Evolutionary conservation across 2,329 filamentous ascomycete species (phyloP).

Genomic region (Emmonsiellopsis sp.): DNA sequence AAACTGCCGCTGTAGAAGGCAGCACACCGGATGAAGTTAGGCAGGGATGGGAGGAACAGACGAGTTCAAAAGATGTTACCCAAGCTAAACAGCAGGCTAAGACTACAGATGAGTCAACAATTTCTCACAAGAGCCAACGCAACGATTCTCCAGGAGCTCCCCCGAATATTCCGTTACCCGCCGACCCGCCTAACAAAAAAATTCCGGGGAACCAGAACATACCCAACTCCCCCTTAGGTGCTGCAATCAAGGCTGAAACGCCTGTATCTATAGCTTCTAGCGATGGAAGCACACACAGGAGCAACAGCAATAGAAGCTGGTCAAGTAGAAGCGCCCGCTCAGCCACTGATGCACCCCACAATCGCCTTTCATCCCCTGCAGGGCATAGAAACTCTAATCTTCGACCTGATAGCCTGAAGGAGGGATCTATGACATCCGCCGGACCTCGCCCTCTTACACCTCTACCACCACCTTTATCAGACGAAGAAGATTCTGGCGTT

Average conservation of each 20-base stretch:
- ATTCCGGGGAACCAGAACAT: neutral
- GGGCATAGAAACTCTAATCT: neutral
- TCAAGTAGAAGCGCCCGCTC: slow-evolving; percentile 1
- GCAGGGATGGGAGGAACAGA: neutral
- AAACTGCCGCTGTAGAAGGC: neutral
- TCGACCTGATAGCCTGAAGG: neutral
- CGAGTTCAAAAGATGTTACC: neutral
- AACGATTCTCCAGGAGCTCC: slow-evolving; percentile 9
- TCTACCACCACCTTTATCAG: neutral
- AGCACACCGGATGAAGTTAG: neutral
- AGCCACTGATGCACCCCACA: neutral
- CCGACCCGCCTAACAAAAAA: slow-evolving; percentile 12
- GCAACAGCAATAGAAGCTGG: slow-evolving; percentile 1
- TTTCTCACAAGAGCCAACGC: neutral
- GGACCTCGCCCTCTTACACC: neutral
- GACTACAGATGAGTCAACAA: neutral
- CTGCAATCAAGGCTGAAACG: neutral
- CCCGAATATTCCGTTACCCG: slow-evolving; percentile 15
- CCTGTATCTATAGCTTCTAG: neutral
- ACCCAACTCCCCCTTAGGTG: neutral
- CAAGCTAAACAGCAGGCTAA: neutral
- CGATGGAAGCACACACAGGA: neutral
- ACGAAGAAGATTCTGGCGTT: neutral
- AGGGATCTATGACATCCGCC: neutral
- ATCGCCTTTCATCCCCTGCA: neutral